Base-by-base conservation (phyloP, 352 stramenopile genomes). In the Phytopythium chamaehyphon region DNA sequence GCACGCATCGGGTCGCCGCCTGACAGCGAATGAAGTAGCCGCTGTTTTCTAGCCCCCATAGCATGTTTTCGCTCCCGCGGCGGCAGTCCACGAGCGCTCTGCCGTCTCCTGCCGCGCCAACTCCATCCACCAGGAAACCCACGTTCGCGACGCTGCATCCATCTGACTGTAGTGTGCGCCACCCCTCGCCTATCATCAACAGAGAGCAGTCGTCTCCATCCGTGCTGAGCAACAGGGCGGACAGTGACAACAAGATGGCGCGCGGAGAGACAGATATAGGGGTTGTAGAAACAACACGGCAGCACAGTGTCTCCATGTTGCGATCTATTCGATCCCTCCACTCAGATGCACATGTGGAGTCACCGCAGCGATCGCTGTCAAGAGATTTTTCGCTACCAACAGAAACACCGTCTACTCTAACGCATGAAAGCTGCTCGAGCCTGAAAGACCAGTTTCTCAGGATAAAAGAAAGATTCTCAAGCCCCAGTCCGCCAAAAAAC, bases 361-460 rank as follows among this genome's bases (percentile, higher is more conserved):
- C 58, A 21, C 45, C 51, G 18, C 55, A 71, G n/a, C 73, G 69
- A 2, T 73, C 70, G n/a, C 61, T 84, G 7, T 67, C 66, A 14
- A 62, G 74, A 40, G 77, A 86, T 37, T 88, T 88, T 56, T 61
- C 78, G n/a, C 54, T 88, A 16, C 66, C 61, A 9, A 69, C 70
- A 12, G 45, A 66, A n/a, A 55, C 70, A 7, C 42, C 62, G 40
- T 83, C 72, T 6, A 64, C 65, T 1, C 51, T 83, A 2, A 50
- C 64, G 4, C 74, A 86, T 35, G 77, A 86, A 39, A 86, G 81
- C 44, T 87, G 81, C 55, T 78, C 71, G n/a, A 84, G 71, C 44
- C 61, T 91, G 7, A 87, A 86, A 24, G 81, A 91, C 37, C 81
- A 91, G 40, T 91, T 91, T 24, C 72, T 89, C 36, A 83, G 79